Base-by-base conservation (phyloP, 805 yeast species). In the Candida endomychidarum region DNA sequence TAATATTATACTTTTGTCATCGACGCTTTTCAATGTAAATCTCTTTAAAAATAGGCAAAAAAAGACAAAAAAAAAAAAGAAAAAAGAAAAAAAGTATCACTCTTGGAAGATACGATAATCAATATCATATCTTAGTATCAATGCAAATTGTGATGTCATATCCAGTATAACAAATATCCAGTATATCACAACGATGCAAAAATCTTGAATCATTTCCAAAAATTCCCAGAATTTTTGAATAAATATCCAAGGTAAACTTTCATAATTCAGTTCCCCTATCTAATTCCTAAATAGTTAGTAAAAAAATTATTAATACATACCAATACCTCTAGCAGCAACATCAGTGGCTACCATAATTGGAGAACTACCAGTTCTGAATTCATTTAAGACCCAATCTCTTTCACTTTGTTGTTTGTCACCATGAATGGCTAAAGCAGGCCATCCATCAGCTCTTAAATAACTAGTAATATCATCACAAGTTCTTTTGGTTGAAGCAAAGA, bases 291-390 rank as follows among this genome's bases (percentile, higher is more conserved):
- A 34, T 22, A 29, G 37, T 41, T 34, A 30, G 36, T 35, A 34
- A 40, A 11, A 27, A 25, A 25, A 25, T 7, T 7, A 26, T 23
- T 27, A 24, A 61, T 65, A 86, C 96, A 70, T 87, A 88, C 96
- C 97, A 74, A 93, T 89, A 81, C 99, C 99, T 79, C 99, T 86
- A 52, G 99, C 96, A 49, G 99, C 99, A 65, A 93, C 99, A 69
- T 93, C 99, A 50, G 99, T 93, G 48, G 99, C 99, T 63, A 90
- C 96, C 97, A 93, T 89, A 59, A 93, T 83, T 51, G 96, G 96
- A 41, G 95, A 81, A 67, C 82, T 86, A 56, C 98, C 98, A 46
- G 79, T 61, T 78, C 85, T 86, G 76, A 93, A 93, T 71, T 91
- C 96, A 53, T 73, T 77, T 67, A 93, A 74, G 54, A 91, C 98